Conservation (phyloP, 495 filamentous ascomycete genomes). For the Trichoderma erinaceum region DNA sequence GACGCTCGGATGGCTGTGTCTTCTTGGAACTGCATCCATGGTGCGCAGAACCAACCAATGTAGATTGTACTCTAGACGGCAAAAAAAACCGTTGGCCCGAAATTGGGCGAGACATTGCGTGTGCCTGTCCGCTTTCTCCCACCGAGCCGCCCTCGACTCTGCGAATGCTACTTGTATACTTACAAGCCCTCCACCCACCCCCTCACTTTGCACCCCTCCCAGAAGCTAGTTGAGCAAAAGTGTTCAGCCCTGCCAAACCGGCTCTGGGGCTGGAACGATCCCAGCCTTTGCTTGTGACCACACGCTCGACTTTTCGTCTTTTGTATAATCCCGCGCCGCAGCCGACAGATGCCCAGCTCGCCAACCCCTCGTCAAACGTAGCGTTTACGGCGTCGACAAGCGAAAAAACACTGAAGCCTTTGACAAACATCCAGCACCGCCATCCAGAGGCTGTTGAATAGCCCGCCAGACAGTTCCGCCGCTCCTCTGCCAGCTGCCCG, state of each 20-base stretch:
- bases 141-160: constrained; percentile 10
- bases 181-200: constrained; percentile 6
- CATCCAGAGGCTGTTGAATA: not conserved
- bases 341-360: constrained; percentile 5
- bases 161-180: not conserved
- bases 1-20: no score
- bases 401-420: not conserved
- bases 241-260: constrained; percentile 12
- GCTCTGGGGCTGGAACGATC: not conserved
- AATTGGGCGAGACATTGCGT: not conserved
- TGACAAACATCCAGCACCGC: not conserved
- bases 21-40: no score
- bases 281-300: not conserved
- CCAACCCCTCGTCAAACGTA: constrained; percentile 4
- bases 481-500: not conserved
- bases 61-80: no score
- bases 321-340: constrained; percentile 3
- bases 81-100: no score
- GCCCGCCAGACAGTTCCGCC: not conserved
- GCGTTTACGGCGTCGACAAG: not conserved
- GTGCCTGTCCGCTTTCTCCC: constrained; percentile 6
- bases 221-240: not conserved
- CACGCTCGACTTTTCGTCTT: not conserved
- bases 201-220: not conserved
- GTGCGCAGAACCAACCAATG: no score